These are phyloP conservation scores for Lentinula aciculospora DNA, from an alignment of 768 basidiomycete genomes.

Conservation along the genomic window DNA sequence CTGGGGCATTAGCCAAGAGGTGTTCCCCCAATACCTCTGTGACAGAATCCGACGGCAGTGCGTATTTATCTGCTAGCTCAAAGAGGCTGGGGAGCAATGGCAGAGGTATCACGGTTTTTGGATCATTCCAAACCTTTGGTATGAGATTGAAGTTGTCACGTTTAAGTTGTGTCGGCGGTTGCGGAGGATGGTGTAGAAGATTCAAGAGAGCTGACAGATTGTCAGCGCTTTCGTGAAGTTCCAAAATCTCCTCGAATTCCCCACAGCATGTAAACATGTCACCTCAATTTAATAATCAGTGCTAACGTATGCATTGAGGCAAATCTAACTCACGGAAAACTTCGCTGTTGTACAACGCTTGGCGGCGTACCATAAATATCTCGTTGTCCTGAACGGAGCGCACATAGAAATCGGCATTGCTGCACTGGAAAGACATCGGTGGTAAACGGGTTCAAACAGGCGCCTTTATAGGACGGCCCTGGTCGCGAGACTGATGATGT, in stretches of 20 bases:
- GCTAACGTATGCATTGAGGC: background rate
- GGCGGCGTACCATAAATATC: constrained; percentile 43
- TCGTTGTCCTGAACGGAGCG: constrained; percentile 47
- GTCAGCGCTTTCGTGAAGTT: constrained; percentile 48
- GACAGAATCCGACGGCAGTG: constrained; percentile 37
- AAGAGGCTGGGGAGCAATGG: constrained; percentile 57
- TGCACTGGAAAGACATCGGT: constrained; percentile 31
- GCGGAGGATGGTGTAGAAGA: constrained; percentile 51
- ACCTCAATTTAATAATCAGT: constrained; percentile 26
- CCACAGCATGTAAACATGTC: constrained; percentile 68
- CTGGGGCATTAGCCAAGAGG: constrained; percentile 45
- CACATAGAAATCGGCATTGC: constrained; percentile 50
- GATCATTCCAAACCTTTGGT: constrained; percentile 27
- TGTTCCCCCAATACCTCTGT: constrained; percentile 41
- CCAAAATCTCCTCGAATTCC: constrained; percentile 29
- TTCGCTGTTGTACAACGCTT: constrained; percentile 47
- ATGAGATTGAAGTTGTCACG: constrained; percentile 24
- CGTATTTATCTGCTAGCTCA: constrained; percentile 62
- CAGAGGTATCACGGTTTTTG: constrained; percentile 51
- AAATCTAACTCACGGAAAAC: constrained; percentile 50
- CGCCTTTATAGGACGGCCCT: background rate
- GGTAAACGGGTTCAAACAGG: constrained; percentile 4
- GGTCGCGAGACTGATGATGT: background rate
- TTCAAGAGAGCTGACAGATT: constrained; percentile 46
- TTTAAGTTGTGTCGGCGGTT: constrained; percentile 32